Base-by-base conservation (phyloP, 225 moss, liverwort and hornwort species). In the Rhytidiadelphus loreus region DNA sequence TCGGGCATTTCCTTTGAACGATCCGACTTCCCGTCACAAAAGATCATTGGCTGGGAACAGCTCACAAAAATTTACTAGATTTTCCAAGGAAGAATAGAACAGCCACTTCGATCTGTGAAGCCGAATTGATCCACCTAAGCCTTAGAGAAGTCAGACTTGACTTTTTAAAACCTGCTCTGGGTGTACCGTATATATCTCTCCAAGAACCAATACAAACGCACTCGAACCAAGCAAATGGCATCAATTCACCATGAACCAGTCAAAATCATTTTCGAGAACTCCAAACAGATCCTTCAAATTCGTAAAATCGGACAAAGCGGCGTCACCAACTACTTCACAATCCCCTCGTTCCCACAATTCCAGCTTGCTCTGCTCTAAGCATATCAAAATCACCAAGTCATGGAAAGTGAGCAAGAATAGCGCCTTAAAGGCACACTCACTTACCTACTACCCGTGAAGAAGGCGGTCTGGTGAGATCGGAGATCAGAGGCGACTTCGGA, bases 401-500 rank as follows among this genome's bases (percentile, higher is more conserved):
- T 57, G 52, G 77, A 86, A 75, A 69, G 50, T 58, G 29, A 73
- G 77, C 24, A 83, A 43, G 80, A 43, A 17, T 3, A 53, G 29
- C 33, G 80, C 52, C 30, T 53, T 80, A 75, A 88, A 77, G 16
- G 30, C 72, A 89, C 55, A 74, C 26, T 69, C 64, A 86, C 93
- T 86, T 53, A 93, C 93, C 93, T 90, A 61, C 81, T 43, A 64
- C 3, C 32, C 81, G 66, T 46, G 73, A 13, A 59, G 88, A 89
- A 62, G 88, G 77, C 14, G 84, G 88, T 76, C 76, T 82, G 46
- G 93, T 88, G 88, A 91, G 90, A 10, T 91, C 91, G 18, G 81
- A 2, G 65, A 91, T 90, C 59, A 93, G 76, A 58, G 86, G 88
- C 57, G 86, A 71, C 85, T 80, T 90, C 26, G 92, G 89, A 89